Percentiles rank a stretch among this genome's conserved stretches.
Evolutionary conservation across 2,329 filamentous ascomycete species (phyloP).

Genomic region (Aureobasidium subglaciale): DNA sequence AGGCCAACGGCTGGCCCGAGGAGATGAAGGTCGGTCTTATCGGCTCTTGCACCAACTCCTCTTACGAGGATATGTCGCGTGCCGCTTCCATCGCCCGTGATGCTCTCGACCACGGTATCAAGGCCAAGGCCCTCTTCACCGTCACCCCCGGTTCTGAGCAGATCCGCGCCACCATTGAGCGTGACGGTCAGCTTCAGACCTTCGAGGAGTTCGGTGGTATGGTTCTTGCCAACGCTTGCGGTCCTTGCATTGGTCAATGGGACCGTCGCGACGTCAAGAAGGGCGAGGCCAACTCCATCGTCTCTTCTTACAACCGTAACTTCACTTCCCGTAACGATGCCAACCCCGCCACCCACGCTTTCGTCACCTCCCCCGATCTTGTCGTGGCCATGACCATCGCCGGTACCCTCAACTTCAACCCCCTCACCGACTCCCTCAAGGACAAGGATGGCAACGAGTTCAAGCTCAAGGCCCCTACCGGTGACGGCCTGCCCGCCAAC

Average conservation of each 20-base stretch:
- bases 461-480: slow-evolving; percentile 71
- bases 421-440: slow-evolving; percentile 83
- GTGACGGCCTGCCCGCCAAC: slow-evolving; percentile 67
- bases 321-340: slow-evolving; percentile 97
- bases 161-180: slow-evolving; percentile 85
- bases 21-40: slow-evolving; percentile 96
- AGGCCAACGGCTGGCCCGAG: slow-evolving; percentile 92
- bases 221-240: slow-evolving; percentile 92
- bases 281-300: slow-evolving; percentile 90
- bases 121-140: slow-evolving; percentile 88
- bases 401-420: slow-evolving; percentile 87
- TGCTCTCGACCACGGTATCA: slow-evolving; percentile 84
- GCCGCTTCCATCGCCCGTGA: slow-evolving; percentile 86
- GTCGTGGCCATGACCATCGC: slow-evolving; percentile 82
- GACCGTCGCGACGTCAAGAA: slow-evolving; percentile 90
- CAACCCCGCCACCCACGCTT: slow-evolving; percentile 90
- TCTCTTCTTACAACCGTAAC: slow-evolving; percentile 99
- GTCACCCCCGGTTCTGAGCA: slow-evolving; percentile 97
- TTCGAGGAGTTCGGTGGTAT: slow-evolving; percentile 95
- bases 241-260: slow-evolving; percentile 89
- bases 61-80: slow-evolving; percentile 85
- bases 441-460: slow-evolving; percentile 97
- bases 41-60: slow-evolving; percentile 95
- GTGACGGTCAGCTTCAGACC: slow-evolving; percentile 85
- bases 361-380: slow-evolving; percentile 84